Evolutionary conservation across 768 basidiomycete genomes (phyloP).

Genomic region (Pisolithus marmoratus): DNA sequence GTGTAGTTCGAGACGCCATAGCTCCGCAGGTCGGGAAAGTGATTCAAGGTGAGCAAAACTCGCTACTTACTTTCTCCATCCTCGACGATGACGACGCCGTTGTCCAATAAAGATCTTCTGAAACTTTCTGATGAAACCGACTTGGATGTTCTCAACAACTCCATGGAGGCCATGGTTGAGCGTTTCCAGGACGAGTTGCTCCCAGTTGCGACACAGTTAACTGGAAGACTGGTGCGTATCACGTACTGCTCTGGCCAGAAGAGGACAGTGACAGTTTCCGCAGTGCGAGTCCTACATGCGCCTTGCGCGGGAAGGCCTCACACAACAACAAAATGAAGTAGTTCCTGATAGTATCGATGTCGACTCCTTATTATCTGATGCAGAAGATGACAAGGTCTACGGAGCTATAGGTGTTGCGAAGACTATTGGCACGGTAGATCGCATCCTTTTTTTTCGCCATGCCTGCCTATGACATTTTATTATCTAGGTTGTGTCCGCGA

Average conservation of each 20-base stretch:
- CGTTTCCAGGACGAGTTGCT: constrained; percentile 79
- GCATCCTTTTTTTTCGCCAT: background rate
- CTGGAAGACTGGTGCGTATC: constrained; percentile 62
- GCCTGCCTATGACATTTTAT: background rate
- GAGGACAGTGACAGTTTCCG: background rate
- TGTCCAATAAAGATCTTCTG: constrained; percentile 53
- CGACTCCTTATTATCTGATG: constrained; percentile 47
- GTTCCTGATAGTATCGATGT: constrained; percentile 46
- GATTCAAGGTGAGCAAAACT: constrained; percentile 57
- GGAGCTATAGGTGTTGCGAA: constrained; percentile 84
- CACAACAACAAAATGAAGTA: constrained; percentile 44
- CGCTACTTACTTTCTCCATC: no score
- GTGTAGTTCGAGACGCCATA: constrained; percentile 60
- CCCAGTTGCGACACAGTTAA: constrained; percentile 79
- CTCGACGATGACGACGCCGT: background rate
- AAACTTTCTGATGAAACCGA: constrained; percentile 91
- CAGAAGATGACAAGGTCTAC: constrained; percentile 82
- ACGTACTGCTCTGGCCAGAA: background rate
- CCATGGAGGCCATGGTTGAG: constrained; percentile 85
- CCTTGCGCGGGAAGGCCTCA: constrained; percentile 62
- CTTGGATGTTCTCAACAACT: constrained; percentile 73
- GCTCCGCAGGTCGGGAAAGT: constrained; percentile 79
- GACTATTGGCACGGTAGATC: constrained; percentile 70
- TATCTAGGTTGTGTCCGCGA: constrained; percentile 64
- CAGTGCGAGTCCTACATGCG: constrained; percentile 83